phyloP scores from a whole-genome alignment of 768 basidiomycete genomes.

The Solioccasus polychromus region DNA sequence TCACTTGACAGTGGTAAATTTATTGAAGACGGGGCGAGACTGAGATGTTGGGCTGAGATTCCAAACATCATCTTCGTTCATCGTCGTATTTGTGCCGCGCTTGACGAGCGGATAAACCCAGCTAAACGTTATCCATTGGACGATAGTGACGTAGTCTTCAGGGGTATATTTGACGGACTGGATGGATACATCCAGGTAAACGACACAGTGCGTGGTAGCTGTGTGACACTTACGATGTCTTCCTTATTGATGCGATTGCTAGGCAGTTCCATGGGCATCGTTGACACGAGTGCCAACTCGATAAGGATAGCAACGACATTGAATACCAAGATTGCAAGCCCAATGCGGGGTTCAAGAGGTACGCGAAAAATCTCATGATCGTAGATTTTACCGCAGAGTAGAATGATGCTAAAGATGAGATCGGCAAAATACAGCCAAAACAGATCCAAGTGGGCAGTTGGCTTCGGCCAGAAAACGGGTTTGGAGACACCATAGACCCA shows the following conservation, averaged over 20 bases:
- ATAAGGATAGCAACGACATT: constrained; percentile 46
- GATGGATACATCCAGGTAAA: constrained; percentile 1
- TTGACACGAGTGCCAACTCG: constrained; percentile 46
- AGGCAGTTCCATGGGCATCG: constrained; percentile 70
- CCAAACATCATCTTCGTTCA: constrained; percentile 75
- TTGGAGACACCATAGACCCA: constrained; percentile 69
- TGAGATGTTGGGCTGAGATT: constrained; percentile 63
- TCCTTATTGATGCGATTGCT: constrained; percentile 46
- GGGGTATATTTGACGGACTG: constrained; percentile 38
- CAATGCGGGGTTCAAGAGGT: constrained; percentile 37
- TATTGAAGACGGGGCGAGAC: constrained; percentile 59
- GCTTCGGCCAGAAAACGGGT: constrained; percentile 48
- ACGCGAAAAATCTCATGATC: constrained; percentile 43
- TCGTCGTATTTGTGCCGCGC: constrained; percentile 47
- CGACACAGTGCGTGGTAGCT: not conserved
- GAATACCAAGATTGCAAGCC: constrained; percentile 25
- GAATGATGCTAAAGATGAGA: constrained; percentile 43
- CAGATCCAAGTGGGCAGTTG: constrained; percentile 63
- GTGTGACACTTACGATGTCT: constrained; percentile 54
- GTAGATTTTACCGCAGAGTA: constrained; percentile 54
- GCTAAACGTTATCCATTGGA: constrained; percentile 67
- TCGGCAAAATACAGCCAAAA: constrained; percentile 55
- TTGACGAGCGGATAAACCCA: constrained; percentile 70
- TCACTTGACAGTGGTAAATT: constrained; percentile 36
- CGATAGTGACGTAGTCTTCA: constrained; percentile 74